phyloP scores from a whole-genome alignment of 352 stramenopile genomes.

The Phytophthora capsici region DNA sequence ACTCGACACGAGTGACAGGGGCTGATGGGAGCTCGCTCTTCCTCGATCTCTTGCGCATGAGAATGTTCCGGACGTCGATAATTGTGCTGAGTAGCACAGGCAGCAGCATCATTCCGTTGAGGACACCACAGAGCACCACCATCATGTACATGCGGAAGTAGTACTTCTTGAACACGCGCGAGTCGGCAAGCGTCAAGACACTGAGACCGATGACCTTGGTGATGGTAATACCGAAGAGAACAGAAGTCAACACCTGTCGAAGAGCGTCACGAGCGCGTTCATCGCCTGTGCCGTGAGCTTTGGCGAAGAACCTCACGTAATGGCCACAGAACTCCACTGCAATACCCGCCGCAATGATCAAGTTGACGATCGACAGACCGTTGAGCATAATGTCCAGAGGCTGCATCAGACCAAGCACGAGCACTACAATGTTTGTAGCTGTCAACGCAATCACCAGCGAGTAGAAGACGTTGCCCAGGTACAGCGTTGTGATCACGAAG shows the following conservation, averaged over 20 bases:
- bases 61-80: conserved; percentile 52
- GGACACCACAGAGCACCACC: conserved; percentile 71
- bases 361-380: conserved; percentile 84
- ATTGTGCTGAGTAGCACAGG: conserved; percentile 63
- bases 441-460: conserved; percentile 47
- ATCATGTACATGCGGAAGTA: conserved; percentile 93
- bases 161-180: conserved; percentile 88
- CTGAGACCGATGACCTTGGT: conserved; percentile 85
- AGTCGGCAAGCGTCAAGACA: conserved; percentile 79
- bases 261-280: conserved; percentile 59
- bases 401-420: conserved; percentile 62
- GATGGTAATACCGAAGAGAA: conserved; percentile 88
- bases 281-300: conserved; percentile 37
- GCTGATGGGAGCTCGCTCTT: conserved; percentile 30
- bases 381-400: conserved; percentile 75
- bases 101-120: conserved; percentile 73
- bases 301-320: conserved; percentile 73
- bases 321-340: conserved; percentile 85
- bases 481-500: conserved; percentile 59
- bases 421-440: conserved; percentile 60
- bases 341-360: conserved; percentile 82
- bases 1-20: conserved; percentile 20
- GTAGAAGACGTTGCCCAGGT: conserved; percentile 54
- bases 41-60: conserved; percentile 36
- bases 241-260: conserved; percentile 57